Evolutionary conservation across 2,329 filamentous ascomycete species (phyloP), one percentile per base, ranked within the genome.

Genomic region (Tolypocladium ovalisporum): DNA sequence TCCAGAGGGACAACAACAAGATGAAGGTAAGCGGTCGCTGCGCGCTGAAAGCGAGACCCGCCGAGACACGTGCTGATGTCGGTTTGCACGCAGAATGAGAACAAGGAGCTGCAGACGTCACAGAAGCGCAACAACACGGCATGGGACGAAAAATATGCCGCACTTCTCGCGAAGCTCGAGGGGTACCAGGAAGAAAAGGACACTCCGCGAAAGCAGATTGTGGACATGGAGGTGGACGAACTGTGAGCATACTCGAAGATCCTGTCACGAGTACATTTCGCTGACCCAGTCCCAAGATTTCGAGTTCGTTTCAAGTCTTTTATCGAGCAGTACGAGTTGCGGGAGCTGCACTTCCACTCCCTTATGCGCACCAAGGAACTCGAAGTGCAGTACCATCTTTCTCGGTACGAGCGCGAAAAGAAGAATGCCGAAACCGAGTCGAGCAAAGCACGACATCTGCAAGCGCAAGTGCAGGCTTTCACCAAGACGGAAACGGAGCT

Each of bases 1-100:
- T 99, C 57, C 94, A 95, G 60, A 89, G 93, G 66, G 94, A 99
- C 69, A 99, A 99, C 72, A 97, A 97, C 74, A 95, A 96, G 75
- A 85, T 99, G 63, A 97, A 97, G 87, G 90, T 94, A 73, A 64
- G 63, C 51, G 12, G 54, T 12, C 37, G 76, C 70, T 54, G 22
- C 40, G 34, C 34, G 36, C 37, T 42, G 27, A 19, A 8, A 35
- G n/a, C 61, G 37, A 40, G n/a, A 27, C 12, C 24, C 15, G 34
- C 34, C 17, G 35, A 58, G 49, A 27, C 37, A 24, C 24, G 53
- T 54, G 57, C 68, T 73, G 61, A 72, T 60, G 44, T 51, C 34
- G 52, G 44, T 35, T 34, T 49, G 56, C 44, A 34, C 22, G 15
- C 69, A 90, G 87, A 89, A 91, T 74, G 94, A 99, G 72, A 96